Base-by-base conservation (phyloP, 192 early-diverging fungal species). In the Umbelopsis sp. region DNA sequence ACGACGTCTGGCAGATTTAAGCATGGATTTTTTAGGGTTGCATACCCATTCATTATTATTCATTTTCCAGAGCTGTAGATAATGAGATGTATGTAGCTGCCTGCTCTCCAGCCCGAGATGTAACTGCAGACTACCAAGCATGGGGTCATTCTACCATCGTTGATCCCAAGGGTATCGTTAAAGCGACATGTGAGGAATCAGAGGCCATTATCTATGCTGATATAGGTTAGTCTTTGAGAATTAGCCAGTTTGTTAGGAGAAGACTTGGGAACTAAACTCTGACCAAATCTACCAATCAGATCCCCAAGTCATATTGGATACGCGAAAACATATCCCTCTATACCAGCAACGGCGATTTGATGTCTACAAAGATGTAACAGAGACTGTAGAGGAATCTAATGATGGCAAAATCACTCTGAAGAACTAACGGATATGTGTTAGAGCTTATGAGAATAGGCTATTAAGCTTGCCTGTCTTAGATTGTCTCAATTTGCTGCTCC, bases 111-210 rank as follows among this genome's bases (percentile, higher is more conserved):
- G 97, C 97, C 12, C 85, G 96, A 29, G 95, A 96, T 66, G 52
- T 73, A 16, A 69, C 38, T 12, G 92, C 92, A 3, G 65, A 71
- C 9, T 99, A 99, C 80, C 85, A 91, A 34, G 95, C 97, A 9
- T 99, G 93, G 91, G 97, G 97, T 25, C 95, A 99, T 79, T 97
- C 95, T 8, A 91, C 91, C 3, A 80, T 98, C 32, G 93, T 97
- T 10, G 90, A 93, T 78, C 96, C 97, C 56, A 88, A 44, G 56
- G 95, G 93, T 12, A 68, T 72, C 25, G 87, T 97, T 4, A 26
- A 95, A 25, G 91, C 88, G 3, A 95, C 89, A 11, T 86, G 84
- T 22, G 93, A 90, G 4, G 91, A 95, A 52, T 77, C 81, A 3
- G 92, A 96, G 65, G 87, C 77, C 43, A 96, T 94, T 56, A 88